Conservation (phyloP, 331 rosid species). For the Stylosanthes scabra region DNA sequence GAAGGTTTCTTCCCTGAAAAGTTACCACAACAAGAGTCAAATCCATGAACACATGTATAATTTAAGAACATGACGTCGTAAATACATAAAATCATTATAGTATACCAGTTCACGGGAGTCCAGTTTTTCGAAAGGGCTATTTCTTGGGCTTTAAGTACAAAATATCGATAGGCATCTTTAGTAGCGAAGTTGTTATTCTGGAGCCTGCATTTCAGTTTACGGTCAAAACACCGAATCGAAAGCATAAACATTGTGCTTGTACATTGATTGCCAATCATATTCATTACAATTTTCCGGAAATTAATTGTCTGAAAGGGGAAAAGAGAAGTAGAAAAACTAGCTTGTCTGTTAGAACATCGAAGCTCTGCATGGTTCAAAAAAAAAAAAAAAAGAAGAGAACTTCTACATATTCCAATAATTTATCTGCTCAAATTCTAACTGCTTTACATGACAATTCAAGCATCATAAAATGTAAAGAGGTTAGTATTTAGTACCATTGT, state of each 20-base stretch:
- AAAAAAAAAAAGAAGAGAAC: slow-evolving; percentile 24
- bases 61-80: slow-evolving; percentile 19
- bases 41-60: slow-evolving; percentile 16
- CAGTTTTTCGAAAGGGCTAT: slow-evolving; percentile 82
- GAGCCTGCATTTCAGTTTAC: slow-evolving; percentile 70
- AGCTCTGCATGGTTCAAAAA: slow-evolving; percentile 6
- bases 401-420: slow-evolving; percentile 17
- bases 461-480: slow-evolving; percentile 10
- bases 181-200: slow-evolving; percentile 67
- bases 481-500: slow-evolving; percentile 84
- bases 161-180: slow-evolving; percentile 82
- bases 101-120: slow-evolving; percentile 97
- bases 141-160: slow-evolving; percentile 89
- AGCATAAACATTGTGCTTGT: slow-evolving; percentile 6
- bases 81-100: slow-evolving; percentile 21
- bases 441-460: slow-evolving; percentile 12
- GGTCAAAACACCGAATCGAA: slow-evolving; percentile 34
- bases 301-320: too few relatives aligned
- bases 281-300: too few relatives aligned
- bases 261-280: slow-evolving; percentile 16
- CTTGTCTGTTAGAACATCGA: neutral
- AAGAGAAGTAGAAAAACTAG: neutral
- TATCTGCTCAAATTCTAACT: slow-evolving; percentile 8
- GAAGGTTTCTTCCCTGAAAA: slow-evolving; percentile 97
- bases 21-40: slow-evolving; percentile 28